Base-by-base conservation (phyloP, 345 rosid species). In the Hibiscus trionum region DNA sequence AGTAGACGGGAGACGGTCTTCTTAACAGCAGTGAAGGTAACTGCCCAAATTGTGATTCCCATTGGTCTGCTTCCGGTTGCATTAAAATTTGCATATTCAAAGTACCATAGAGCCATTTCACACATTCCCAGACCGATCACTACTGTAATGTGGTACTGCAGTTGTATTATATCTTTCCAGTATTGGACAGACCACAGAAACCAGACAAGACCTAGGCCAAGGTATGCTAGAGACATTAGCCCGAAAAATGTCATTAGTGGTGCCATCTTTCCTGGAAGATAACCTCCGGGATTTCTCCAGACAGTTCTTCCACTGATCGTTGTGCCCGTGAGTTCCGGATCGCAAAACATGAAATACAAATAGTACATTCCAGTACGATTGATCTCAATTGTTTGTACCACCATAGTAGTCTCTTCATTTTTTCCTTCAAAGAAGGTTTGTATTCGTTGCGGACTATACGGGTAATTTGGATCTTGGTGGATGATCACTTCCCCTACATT, bases 101-200 rank as follows among this genome's bases (percentile, higher is more conserved):
- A 94, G 80, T 91, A 94, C 86, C 92, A 77, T 35, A 94, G 75
- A 74, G 96, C 92, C 91, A 86, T 89, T 72, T 94, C 98, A 79
- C 96, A 90, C 98, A 91, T 91, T 27, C 98, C 98, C 66, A 94
- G 93, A 55, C 92, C 96, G 81, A 94, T 88, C 62, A 94, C 97
- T 63, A 84, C 85, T 1, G 96, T 94, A 76, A 91, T 91, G 78
- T 90, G 92, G 85, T 88, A 91, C 24, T 94, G 97, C 81, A 91
- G 74, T 78, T 88, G 95, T 73, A 88, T 90, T 57, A 90, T 80
- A 84, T 86, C 90, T 75, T 90, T 91, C 96, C 93, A 94, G 61
- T 76, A 84, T 67, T 86, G 87, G 73, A 88, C 93, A 84, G 92
- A 94, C 87, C 86, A 77, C 61, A 91, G 68, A 84, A 94, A 91